Evolutionary conservation across 192 early-diverging fungal species (phyloP).

Genomic region (Backusella macrospora): DNA sequence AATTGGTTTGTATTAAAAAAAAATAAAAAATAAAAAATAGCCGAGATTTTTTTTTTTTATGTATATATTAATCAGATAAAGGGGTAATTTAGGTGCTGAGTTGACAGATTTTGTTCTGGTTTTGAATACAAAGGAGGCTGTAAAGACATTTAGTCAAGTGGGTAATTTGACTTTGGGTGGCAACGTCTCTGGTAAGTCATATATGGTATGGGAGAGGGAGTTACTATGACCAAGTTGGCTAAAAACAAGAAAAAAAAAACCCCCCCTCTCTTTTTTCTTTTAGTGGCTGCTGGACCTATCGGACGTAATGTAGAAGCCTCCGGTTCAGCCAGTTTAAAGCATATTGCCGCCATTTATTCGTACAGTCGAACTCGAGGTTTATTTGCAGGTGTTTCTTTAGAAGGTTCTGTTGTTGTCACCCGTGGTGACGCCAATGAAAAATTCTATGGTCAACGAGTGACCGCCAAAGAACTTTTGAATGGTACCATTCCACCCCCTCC

Average conservation of each 20-base stretch:
- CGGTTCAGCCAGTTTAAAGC: constrained; percentile 65
- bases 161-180: constrained; percentile 93
- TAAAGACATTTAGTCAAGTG: constrained; percentile 85
- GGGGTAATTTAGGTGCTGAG: constrained; percentile 61
- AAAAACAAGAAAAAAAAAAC: too few species aligned
- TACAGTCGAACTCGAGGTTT: constrained; percentile 91
- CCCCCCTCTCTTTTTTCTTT: too few species aligned
- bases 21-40: too few species aligned
- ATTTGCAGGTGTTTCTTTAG: constrained; percentile 77
- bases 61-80: background rate
- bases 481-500: constrained; percentile 77
- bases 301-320: constrained; percentile 86
- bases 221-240: too few species aligned
- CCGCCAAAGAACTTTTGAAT: constrained; percentile 81
- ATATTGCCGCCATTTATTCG: constrained; percentile 87
- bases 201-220: constrained; percentile 41
- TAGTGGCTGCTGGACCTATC: constrained; percentile 84
- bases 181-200: constrained; percentile 59
- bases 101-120: constrained; percentile 91
- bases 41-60: background rate
- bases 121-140: constrained; percentile 82
- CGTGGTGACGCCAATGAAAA: constrained; percentile 84
- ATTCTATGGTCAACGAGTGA: constrained; percentile 77
- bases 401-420: constrained; percentile 80
- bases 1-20: constrained; percentile 46